Evolutionary conservation across 169 alveolate species (phyloP).

Genomic region (Plasmodium gaboni): DNA sequence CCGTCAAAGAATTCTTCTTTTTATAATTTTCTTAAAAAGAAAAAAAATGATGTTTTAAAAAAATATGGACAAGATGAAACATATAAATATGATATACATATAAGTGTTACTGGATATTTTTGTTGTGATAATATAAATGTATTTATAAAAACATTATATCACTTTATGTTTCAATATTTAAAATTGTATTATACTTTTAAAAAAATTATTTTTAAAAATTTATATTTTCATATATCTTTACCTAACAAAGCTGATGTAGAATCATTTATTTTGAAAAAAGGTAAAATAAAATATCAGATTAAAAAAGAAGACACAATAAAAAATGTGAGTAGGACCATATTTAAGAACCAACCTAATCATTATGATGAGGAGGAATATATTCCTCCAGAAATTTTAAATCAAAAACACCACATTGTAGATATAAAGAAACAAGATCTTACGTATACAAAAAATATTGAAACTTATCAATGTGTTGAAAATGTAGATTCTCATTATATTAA

Average conservation of each 20-base stretch:
- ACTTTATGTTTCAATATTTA: conserved; percentile 38
- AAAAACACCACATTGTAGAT: background rate
- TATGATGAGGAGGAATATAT: background rate
- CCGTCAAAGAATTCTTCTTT: conserved; percentile 54
- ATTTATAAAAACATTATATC: conserved; percentile 30
- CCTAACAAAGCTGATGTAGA: background rate
- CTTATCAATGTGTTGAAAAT: background rate
- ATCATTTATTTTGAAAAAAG: background rate
- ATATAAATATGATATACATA: conserved; percentile 66
- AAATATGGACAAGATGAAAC: conserved; percentile 59
- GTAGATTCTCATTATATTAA: background rate
- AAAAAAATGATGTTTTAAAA: conserved; percentile 45
- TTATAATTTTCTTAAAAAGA: conserved; percentile 36
- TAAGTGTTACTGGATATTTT: conserved; percentile 68
- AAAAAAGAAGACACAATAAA: background rate
- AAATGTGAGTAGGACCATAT: too few relatives aligned
- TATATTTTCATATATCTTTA: conserved; percentile 25
- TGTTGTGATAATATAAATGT: conserved; percentile 35
- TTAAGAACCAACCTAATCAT: background rate
- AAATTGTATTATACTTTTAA: conserved; percentile 32
- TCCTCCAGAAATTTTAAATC: background rate
- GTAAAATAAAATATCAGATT: background rate
- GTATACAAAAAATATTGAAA: background rate
- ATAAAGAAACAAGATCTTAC: background rate
- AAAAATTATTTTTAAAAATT: conserved; percentile 8